phyloP scores from a whole-genome alignment of 768 basidiomycete genomes.

The Kwoniella newhampshirensis region DNA sequence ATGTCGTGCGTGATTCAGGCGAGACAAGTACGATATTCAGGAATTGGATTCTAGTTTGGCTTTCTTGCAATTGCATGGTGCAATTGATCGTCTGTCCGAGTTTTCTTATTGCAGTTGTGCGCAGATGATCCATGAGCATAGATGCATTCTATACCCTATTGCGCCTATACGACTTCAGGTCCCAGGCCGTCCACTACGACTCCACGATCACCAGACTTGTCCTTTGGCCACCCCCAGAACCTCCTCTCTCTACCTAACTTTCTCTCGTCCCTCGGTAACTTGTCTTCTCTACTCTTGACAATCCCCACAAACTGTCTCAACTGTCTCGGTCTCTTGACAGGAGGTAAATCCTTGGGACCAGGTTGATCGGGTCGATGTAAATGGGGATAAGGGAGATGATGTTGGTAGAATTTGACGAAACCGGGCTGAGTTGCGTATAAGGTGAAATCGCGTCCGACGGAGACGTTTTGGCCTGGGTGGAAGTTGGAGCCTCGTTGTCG shows the following conservation, averaged over 20 bases:
- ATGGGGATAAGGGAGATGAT: slow-evolving; percentile 37
- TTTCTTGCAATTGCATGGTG: too few species aligned
- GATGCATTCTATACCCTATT: background rate
- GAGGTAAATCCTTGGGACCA: slow-evolving; percentile 53
- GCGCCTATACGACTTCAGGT: background rate
- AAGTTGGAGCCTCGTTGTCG: slow-evolving; percentile 90
- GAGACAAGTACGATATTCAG: too few species aligned
- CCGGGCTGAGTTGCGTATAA: slow-evolving; percentile 87
- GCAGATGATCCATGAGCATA: background rate
- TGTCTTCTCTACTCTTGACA: slow-evolving; percentile 76
- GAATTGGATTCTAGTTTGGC: too few species aligned
- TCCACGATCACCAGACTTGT: background rate
- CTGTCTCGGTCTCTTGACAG: slow-evolving; percentile 45
- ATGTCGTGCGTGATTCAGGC: too few species aligned
- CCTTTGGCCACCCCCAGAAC: slow-evolving; percentile 57
- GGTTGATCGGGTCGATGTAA: slow-evolving; percentile 21
- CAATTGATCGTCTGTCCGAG: background rate
- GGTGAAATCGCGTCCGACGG: slow-evolving; percentile 91
- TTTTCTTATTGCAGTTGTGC: slow-evolving; percentile 4
- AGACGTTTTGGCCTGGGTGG: slow-evolving; percentile 91
- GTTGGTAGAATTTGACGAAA: slow-evolving; percentile 83
- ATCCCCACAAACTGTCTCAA: slow-evolving; percentile 64
- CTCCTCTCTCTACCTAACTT: slow-evolving; percentile 75
- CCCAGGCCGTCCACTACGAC: background rate
- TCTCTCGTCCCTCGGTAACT: slow-evolving; percentile 77